Conservation (phyloP, 1,284 basidiomycete genomes). For the Sporisorium graminicola region DNA sequence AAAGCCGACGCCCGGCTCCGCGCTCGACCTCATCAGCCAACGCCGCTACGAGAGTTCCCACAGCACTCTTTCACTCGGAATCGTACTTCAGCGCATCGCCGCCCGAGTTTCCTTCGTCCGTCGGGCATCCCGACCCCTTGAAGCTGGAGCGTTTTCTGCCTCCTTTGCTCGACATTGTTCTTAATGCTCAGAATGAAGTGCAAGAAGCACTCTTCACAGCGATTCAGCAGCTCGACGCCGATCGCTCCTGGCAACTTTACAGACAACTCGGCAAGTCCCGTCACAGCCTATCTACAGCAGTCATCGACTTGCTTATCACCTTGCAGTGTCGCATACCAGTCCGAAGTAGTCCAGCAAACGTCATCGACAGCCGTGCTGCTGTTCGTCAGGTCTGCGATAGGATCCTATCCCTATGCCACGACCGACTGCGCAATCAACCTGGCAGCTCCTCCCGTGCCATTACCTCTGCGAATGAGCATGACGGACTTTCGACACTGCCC, state of each 20-base stretch:
- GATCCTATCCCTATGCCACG: constrained; percentile 26
- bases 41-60: not conserved
- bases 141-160: constrained; percentile 33
- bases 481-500: constrained; percentile 12
- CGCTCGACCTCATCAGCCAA: not conserved
- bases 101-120: constrained; percentile 11
- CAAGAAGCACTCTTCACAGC: constrained; percentile 27
- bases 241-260: constrained; percentile 36
- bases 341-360: constrained; percentile 11
- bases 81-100: constrained; percentile 35
- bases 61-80: constrained; percentile 12
- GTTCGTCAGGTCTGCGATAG: constrained; percentile 37
- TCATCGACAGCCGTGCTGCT: constrained; percentile 11
- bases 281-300: constrained; percentile 4
- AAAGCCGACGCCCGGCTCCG: not conserved
- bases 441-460: constrained; percentile 5
- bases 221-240: constrained; percentile 30
- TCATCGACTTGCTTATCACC: constrained; percentile 31
- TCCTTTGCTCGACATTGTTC: constrained; percentile 20
- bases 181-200: constrained; percentile 9
- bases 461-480: not conserved
- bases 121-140: not conserved
- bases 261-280: constrained; percentile 24
- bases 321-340: constrained; percentile 40
- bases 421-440: constrained; percentile 11